A percentile compares a stretch with the other conserved stretches of the same genome.
Conservation (phyloP, 108 stramenopile genomes). For the Discostella stelligeroides region DNA sequence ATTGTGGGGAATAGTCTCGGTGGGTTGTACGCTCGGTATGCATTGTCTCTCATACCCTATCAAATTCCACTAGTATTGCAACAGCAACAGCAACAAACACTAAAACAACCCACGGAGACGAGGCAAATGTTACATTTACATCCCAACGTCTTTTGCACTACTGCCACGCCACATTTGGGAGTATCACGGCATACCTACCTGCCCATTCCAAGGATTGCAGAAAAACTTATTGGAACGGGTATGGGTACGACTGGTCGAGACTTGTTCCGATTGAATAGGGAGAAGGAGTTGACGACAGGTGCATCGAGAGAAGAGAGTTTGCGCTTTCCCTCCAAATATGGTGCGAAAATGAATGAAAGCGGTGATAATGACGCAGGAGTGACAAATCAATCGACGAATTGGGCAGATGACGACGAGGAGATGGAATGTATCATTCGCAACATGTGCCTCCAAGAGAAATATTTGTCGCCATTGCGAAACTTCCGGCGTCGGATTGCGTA, state of each 20-base stretch:
- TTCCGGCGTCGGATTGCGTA: conserved; percentile 83
- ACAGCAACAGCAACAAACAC: too few species aligned
- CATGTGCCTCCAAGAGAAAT: conserved; percentile 53
- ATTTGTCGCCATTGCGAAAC: conserved; percentile 57
- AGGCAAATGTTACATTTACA: conserved; percentile 39
- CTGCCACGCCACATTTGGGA: conserved; percentile 86
- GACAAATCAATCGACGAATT: too few species aligned
- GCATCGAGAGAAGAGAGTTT: not conserved
- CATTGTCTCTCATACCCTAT: conserved; percentile 59
- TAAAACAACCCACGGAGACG: conserved; percentile 1
- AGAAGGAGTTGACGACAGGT: conserved; percentile 11
- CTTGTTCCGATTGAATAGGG: conserved; percentile 53
- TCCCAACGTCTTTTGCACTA: conserved; percentile 83
- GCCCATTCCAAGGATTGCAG: conserved; percentile 72
- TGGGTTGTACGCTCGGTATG: conserved; percentile 82
- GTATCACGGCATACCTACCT: conserved; percentile 78
- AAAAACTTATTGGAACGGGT: conserved; percentile 62
- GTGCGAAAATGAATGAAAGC: conserved; percentile 1
- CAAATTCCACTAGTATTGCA: conserved; percentile 48
- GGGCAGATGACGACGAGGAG: conserved; percentile 15
- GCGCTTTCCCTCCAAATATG: not conserved
- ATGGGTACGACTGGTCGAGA: conserved; percentile 72
- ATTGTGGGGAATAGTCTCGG: conserved; percentile 87
- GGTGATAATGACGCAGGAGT: conserved; percentile 5
- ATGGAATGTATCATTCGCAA: conserved; percentile 48